Conservation (phyloP, 2,329 filamentous ascomycete genomes). For the Colletotrichum sp. region DNA sequence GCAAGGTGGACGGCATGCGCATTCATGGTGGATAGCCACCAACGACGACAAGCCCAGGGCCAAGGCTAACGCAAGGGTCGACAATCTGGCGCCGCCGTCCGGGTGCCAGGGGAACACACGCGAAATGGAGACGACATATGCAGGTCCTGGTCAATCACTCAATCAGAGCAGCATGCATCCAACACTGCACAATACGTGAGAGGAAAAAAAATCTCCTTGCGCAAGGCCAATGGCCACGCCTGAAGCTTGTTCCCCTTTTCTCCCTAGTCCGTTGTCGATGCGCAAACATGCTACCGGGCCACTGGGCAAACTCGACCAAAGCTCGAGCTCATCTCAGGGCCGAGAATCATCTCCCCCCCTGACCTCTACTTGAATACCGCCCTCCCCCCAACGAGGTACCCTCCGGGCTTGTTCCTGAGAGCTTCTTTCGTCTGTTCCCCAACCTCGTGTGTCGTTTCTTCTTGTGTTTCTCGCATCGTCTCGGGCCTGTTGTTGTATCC, state of each 20-base stretch:
- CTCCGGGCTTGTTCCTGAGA: not conserved
- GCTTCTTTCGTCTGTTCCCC: constrained; percentile 3
- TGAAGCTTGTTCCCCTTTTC: constrained; percentile 22
- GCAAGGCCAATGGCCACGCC: constrained; percentile 4
- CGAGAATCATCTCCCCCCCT: not conserved
- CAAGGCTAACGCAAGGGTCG: constrained; percentile 15
- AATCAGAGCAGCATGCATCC: not conserved
- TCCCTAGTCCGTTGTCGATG: constrained; percentile 19
- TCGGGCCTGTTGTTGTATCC: not conserved
- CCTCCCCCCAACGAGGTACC: not conserved
- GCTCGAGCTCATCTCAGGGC: constrained; percentile 5
- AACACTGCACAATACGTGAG: not conserved
- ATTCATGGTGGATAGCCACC: not conserved
- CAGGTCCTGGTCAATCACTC: constrained; percentile 1
- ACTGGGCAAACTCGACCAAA: constrained; percentile 4
- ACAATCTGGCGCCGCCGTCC: constrained; percentile 3
- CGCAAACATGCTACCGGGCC: constrained; percentile 11
- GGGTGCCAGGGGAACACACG: constrained; percentile 18
- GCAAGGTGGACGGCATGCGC: not conserved
- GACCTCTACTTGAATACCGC: constrained; percentile 16
- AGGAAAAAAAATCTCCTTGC: constrained; percentile 13
- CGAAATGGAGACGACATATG: constrained; percentile 14
- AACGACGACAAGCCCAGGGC: not conserved
- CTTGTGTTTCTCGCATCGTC: constrained; percentile 8
- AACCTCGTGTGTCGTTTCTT: constrained; percentile 8